A percentile compares a stretch with the other conserved stretches of the same genome.
Conservation (phyloP, 2,329 filamentous ascomycete species). For the Fonsecaea monophora region DNA sequence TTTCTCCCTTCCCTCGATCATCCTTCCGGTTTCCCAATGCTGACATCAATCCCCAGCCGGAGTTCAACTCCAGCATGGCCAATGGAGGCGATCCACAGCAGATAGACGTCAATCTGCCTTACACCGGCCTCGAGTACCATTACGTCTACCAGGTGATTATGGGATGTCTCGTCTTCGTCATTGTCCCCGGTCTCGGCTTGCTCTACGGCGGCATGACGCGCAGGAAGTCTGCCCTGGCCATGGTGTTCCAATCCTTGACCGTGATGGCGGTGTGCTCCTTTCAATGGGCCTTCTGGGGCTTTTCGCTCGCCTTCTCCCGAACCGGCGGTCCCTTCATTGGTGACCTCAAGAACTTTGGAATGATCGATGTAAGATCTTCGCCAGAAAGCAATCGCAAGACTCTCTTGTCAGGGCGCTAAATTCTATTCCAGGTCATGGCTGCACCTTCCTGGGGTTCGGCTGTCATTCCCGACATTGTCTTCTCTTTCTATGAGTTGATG, state of each 20-base stretch:
- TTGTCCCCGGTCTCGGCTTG: conserved; percentile 70
- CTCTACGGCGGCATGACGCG: conserved; percentile 69
- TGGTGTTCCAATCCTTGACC: conserved; percentile 69
- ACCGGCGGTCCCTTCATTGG: conserved; percentile 69
- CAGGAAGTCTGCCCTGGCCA: conserved; percentile 66
- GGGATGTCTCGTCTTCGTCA: conserved; percentile 68
- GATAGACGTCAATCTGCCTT: conserved; percentile 65
- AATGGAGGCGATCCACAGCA: conserved; percentile 62
- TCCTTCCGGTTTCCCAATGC: conserved; percentile 4
- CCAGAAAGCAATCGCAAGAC: conserved; percentile 49
- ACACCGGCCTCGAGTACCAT: conserved; percentile 65
- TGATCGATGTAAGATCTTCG: conserved; percentile 70
- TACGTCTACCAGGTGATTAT: conserved; percentile 67
- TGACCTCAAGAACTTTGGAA: conserved; percentile 65
- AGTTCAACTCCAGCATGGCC: conserved; percentile 50
- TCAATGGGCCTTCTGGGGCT: conserved; percentile 70
- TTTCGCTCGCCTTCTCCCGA: conserved; percentile 67
- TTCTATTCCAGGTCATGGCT: conserved; percentile 43
- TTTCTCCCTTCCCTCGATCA: not conserved
- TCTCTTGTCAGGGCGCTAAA: conserved; percentile 6
- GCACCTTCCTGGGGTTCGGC: conserved; percentile 65
- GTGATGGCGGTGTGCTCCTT: conserved; percentile 59
- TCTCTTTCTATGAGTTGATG: conserved; percentile 70
- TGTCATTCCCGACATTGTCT: conserved; percentile 68
- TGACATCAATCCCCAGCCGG: conserved; percentile 22